phyloP scores from a whole-genome alignment of 1,284 basidiomycete species.

The Apiotrichum domesticum region DNA sequence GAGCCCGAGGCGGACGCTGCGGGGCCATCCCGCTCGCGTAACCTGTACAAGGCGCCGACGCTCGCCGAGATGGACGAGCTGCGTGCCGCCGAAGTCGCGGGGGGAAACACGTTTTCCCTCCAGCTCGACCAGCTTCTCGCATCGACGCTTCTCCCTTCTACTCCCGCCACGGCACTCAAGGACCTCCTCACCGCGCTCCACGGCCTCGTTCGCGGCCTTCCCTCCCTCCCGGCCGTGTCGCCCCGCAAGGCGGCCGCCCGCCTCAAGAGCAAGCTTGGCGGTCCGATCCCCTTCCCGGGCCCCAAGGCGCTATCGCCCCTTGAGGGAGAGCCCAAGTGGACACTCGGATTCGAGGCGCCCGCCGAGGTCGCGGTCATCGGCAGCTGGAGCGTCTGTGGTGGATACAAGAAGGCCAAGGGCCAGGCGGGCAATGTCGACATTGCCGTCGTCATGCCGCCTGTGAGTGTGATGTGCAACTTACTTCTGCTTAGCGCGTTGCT shows the following conservation, averaged over 20 bases:
- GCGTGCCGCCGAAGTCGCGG: constrained; percentile 25
- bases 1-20: constrained; percentile 22
- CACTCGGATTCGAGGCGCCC: constrained; percentile 63
- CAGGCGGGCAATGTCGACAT: constrained; percentile 69
- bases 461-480: constrained; percentile 45
- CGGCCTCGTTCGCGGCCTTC: constrained; percentile 57
- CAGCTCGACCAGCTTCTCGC: constrained; percentile 62
- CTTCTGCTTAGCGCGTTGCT: not conserved
- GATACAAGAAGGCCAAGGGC: constrained; percentile 45
- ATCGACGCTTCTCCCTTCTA: constrained; percentile 62
- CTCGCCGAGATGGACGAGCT: constrained; percentile 60
- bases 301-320: constrained; percentile 54
- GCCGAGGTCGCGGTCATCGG: constrained; percentile 48
- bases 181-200: constrained; percentile 69
- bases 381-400: constrained; percentile 58
- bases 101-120: constrained; percentile 51
- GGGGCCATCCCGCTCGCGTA: constrained; percentile 24
- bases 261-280: constrained; percentile 51
- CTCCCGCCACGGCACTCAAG: constrained; percentile 51
- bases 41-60: constrained; percentile 51
- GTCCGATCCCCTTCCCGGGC: constrained; percentile 54
- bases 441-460: constrained; percentile 78
- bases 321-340: constrained; percentile 60
- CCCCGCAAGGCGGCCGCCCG: constrained; percentile 61
- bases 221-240: constrained; percentile 54